A percentile compares a stretch with the other conserved stretches of the same genome.
These are phyloP conservation scores for Saccharomyces hybrid DNA, from an alignment of 1,139 yeast genomes.

Conservation along the genomic window DNA sequence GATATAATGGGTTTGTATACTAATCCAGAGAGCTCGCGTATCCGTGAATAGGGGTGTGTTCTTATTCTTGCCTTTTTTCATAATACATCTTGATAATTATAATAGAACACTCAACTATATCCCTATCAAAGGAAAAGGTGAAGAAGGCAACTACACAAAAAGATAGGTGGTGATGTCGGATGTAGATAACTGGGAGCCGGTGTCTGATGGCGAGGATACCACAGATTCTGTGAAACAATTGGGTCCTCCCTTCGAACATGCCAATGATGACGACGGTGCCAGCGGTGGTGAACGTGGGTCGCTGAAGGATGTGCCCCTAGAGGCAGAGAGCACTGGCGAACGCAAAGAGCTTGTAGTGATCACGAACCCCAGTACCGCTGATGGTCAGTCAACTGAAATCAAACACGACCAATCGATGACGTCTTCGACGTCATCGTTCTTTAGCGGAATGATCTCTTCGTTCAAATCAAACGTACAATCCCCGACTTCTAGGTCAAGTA, in stretches of 20 bases:
- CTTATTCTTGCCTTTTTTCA: neutral
- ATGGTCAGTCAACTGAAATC: neutral
- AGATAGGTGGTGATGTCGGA: neutral
- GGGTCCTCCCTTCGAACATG: neutral
- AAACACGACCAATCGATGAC: neutral
- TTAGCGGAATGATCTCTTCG: conserved; percentile 16
- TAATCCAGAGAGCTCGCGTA: neutral
- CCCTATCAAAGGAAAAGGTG: neutral
- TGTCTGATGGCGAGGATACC: conserved; percentile 8
- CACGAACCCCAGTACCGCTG: neutral
- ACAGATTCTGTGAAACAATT: conserved; percentile 6
- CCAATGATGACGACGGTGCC: neutral
- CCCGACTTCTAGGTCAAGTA: neutral
- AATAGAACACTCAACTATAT: neutral
- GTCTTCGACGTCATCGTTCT: conserved; percentile 8
- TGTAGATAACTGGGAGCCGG: conserved; percentile 20
- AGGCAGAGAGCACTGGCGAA: neutral
- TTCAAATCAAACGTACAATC: conserved; percentile 6
- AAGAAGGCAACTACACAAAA: neutral
- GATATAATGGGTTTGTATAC: neutral
- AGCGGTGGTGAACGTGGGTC: neutral
- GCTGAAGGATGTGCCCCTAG: neutral
- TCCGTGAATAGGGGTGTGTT: neutral
- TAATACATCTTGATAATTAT: neutral
- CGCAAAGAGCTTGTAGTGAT: conserved; percentile 1